Conservation (phyloP, 2,329 filamentous ascomycete species). For the Decorospora gaudefroyi region DNA sequence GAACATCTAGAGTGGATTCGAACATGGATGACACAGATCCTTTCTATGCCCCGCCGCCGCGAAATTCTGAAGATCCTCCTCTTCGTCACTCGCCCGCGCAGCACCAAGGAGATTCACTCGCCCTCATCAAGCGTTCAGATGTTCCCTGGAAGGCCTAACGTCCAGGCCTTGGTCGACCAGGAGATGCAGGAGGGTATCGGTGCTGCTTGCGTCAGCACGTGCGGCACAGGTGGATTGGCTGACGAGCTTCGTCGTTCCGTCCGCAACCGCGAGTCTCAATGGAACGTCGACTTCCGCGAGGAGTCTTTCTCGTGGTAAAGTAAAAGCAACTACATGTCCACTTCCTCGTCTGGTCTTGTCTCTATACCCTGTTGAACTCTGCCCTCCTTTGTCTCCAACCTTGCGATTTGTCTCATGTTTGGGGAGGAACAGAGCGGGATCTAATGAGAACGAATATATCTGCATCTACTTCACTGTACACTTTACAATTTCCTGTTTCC, state of each 20-base stretch:
- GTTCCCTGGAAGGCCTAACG: slow-evolving; percentile 86
- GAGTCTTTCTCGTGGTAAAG: slow-evolving; percentile 71
- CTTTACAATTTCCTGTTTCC: slow-evolving; percentile 32
- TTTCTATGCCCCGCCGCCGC: slow-evolving; percentile 77
- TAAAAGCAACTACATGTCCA: slow-evolving; percentile 1
- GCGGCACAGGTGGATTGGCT: slow-evolving; percentile 72
- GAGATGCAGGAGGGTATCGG: slow-evolving; percentile 83
- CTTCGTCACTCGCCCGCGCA: slow-evolving; percentile 86
- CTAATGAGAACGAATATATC: slow-evolving; percentile 19
- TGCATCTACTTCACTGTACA: slow-evolving; percentile 36
- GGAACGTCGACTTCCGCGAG: slow-evolving; percentile 76
- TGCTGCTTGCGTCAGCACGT: slow-evolving; percentile 85
- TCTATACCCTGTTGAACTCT: slow-evolving; percentile 25
- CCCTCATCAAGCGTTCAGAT: slow-evolving; percentile 83
- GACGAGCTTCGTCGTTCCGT: slow-evolving; percentile 75
- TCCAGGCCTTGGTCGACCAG: slow-evolving; percentile 75
- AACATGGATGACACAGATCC: slow-evolving; percentile 85
- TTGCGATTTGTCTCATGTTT: slow-evolving; percentile 12
- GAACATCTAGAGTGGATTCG: slow-evolving; percentile 92
- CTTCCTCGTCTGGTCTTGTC: slow-evolving; percentile 11
- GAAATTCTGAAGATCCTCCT: slow-evolving; percentile 85
- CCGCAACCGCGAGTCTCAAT: slow-evolving; percentile 65
- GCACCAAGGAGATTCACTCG: slow-evolving; percentile 77
- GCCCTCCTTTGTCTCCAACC: slow-evolving; percentile 8
- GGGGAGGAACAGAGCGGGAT: slow-evolving; percentile 11